A percentile compares a stretch with the other conserved stretches of the same genome.
Conservation (phyloP, 345 rosid species). For the Eucalyptus camaldulensis region DNA sequence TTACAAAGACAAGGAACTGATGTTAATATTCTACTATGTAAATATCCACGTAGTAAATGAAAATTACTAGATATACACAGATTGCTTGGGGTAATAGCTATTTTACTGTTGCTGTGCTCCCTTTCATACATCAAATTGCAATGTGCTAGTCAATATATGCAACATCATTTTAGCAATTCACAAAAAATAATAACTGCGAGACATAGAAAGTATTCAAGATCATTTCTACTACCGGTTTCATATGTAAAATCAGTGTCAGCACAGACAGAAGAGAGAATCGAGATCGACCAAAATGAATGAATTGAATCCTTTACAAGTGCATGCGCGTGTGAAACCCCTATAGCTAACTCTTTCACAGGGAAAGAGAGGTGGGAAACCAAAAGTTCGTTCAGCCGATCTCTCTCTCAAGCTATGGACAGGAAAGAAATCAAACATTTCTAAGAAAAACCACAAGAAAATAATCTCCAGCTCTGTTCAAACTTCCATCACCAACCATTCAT, state of each 20-base stretch:
- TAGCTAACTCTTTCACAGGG: neutral
- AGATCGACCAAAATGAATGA: neutral
- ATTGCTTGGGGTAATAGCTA: neutral
- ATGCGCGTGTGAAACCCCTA: neutral
- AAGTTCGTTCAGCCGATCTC: neutral
- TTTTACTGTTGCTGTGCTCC: neutral
- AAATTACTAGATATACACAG: neutral
- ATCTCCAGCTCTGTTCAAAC: neutral
- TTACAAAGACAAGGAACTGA: neutral
- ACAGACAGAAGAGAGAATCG: neutral
- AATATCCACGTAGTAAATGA: neutral
- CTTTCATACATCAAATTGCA: neutral
- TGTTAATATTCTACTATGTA: neutral
- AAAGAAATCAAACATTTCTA: neutral
- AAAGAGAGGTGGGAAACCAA: neutral
- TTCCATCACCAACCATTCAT: neutral
- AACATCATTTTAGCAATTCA: neutral
- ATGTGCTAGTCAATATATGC: neutral
- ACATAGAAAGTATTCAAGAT: neutral
- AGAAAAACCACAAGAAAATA: neutral
- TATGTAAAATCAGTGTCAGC: neutral
- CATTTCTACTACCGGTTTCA: neutral
- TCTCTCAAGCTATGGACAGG: neutral
- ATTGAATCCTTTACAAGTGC: neutral
- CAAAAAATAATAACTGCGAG: neutral